Evolutionary conservation across 192 early-diverging fungal species (phyloP), one percentile per base, ranked within the genome.

Genomic region (Haplosporangium gracile): DNA sequence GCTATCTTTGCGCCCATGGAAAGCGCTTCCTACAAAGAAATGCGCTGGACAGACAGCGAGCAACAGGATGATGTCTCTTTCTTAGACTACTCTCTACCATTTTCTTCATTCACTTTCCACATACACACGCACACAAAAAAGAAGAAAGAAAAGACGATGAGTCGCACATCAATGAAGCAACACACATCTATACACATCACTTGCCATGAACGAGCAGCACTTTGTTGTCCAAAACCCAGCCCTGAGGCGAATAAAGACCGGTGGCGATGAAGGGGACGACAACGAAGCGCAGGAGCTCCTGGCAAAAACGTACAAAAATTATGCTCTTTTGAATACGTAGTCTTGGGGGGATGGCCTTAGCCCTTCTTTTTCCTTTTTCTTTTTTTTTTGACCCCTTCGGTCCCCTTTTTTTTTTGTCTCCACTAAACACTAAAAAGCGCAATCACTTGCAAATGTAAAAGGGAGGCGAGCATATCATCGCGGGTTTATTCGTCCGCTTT

Each of bases 31-130:
- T 29, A 65, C 29, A 65, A 65, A 65, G 60, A 65, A 65, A 65
- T 65, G 60, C 60, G 60, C 60, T 29, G 60, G 60, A 65, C 60
- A 65, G 60, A 65, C 60, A 65, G 60, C 60, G 60, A 65, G 26
- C 29, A 65, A 65, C 60, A 65, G 60, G 60, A 65, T 65, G 60
- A 65, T 65, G 60, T 60, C 57, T 45, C 16, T 24, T 36, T 40
- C 6, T 40, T 42, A 71, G 70, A 24, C 34, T 42, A 71, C 11
- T 71, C 36, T 39, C 68, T 70, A 34, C 38, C 10, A 0, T 32
- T 32, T 32, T 29, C n/a, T 65, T 65, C 60, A 29, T 18, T 26
- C 55, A 57, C n/a, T 24, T 57, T 7, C n/a, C 4, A 26, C 24
- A 18, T n/a, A 57, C 55, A 57, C 45, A 47, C 18, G 18, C 51